These are phyloP conservation scores for Epichloe elymi DNA, from an alignment of 2,329 filamentous ascomycete genomes.

Conservation along the genomic window DNA sequence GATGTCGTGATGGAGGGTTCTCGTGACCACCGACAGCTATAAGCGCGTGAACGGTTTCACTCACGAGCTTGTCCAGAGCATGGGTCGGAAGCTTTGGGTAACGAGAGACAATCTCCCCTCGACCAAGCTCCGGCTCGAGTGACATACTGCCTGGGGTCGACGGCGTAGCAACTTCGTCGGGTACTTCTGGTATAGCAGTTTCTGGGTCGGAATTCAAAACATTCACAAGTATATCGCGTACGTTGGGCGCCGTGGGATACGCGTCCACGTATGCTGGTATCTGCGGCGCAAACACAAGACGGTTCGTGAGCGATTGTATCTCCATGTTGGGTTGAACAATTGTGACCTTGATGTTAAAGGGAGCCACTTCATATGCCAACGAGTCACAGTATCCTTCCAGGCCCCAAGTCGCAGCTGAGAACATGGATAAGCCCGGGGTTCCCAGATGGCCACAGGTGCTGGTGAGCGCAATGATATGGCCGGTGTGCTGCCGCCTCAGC, in stretches of 20 bases:
- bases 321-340: conserved; percentile 95
- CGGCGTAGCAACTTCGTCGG: conserved; percentile 16
- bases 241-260: conserved; percentile 53
- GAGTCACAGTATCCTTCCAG: conserved; percentile 93
- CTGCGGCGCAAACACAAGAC: conserved; percentile 70
- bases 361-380: conserved; percentile 88
- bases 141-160: conserved; percentile 18
- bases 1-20: conserved; percentile 87
- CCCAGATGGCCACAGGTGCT: conserved; percentile 87
- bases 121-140: conserved; percentile 20
- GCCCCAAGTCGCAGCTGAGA: conserved; percentile 87
- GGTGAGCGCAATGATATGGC: conserved; percentile 81
- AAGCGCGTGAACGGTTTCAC: conserved; percentile 83
- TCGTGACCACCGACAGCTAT: conserved; percentile 90
- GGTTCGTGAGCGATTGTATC: conserved; percentile 75
- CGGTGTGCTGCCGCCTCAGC: conserved; percentile 66
- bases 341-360: conserved; percentile 93
- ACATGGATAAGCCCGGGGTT: conserved; percentile 80
- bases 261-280: conserved; percentile 39
- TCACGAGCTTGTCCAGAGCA: conserved; percentile 60
- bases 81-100: conserved; percentile 60
- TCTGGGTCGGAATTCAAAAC: conserved; percentile 66
- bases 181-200: conserved; percentile 30
- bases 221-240: conserved; percentile 70
- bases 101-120: conserved; percentile 43